phyloP scores from a whole-genome alignment of 805 yeast species.

The Kurtzmaniella fragi region DNA sequence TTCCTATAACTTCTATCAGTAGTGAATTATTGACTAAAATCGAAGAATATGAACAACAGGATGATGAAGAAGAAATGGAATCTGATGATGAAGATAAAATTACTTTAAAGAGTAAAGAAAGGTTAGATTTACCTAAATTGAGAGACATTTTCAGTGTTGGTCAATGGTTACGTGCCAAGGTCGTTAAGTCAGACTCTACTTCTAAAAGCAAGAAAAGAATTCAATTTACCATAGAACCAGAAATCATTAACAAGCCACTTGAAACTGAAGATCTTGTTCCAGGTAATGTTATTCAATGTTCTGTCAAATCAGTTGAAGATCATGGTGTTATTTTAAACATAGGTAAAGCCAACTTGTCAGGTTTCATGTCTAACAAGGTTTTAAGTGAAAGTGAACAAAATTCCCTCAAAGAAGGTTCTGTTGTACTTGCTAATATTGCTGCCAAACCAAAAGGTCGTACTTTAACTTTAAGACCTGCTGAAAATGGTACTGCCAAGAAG shows the following conservation, averaged over 20 bases:
- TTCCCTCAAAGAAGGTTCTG: conserved; percentile 54
- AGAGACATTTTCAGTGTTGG: conserved; percentile 58
- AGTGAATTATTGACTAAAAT: conserved; percentile 52
- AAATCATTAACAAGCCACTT: conserved; percentile 56
- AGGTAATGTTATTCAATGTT: conserved; percentile 68
- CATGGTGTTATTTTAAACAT: conserved; percentile 79
- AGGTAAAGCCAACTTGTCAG: conserved; percentile 55
- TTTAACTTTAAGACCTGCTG: conserved; percentile 48
- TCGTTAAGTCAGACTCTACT: conserved; percentile 47
- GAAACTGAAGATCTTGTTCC: conserved; percentile 58
- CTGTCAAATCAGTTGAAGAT: conserved; percentile 80
- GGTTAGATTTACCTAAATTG: conserved; percentile 52
- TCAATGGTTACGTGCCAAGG: conserved; percentile 81
- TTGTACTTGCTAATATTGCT: conserved; percentile 56
- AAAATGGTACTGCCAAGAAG: conserved; percentile 32
- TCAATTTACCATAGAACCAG: conserved; percentile 70
- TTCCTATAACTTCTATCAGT: conserved; percentile 71
- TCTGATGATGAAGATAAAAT: conserved; percentile 32
- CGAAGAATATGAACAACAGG: conserved; percentile 44
- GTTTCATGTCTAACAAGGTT: conserved; percentile 74
- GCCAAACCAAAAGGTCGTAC: conserved; percentile 46
- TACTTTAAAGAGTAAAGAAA: conserved; percentile 13
- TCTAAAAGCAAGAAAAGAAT: conserved; percentile 53
- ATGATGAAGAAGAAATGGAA: conserved; percentile 29
- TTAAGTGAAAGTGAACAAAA: conserved; percentile 36